Conservation (phyloP, 129 eudicot species). For the Dittrichia graveolens region DNA sequence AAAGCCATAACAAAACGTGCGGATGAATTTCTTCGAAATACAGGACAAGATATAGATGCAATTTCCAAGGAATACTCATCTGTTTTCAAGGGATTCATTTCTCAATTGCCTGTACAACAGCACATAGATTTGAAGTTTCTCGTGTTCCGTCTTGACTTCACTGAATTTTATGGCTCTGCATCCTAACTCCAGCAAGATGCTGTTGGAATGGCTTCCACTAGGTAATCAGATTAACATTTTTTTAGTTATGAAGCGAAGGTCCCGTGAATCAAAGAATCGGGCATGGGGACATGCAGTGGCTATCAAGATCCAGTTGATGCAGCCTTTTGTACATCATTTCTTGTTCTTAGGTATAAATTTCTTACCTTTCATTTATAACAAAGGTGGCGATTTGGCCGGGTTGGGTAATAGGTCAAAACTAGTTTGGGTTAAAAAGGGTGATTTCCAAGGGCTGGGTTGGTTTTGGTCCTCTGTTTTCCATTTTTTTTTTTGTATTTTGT, state of each 20-base stretch:
- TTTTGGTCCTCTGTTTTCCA: not conserved
- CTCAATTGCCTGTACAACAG: conserved; percentile 86
- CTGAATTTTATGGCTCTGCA: conserved; percentile 80
- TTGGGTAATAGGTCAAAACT: not conserved
- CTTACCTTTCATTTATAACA: conserved; percentile 5
- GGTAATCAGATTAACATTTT: conserved; percentile 18
- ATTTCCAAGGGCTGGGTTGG: not conserved
- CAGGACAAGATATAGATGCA: conserved; percentile 73
- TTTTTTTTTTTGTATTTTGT: not conserved
- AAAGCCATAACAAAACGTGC: conserved; percentile 86
- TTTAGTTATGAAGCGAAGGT: conserved; percentile 18
- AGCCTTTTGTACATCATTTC: conserved; percentile 28
- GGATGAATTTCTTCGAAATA: conserved; percentile 67
- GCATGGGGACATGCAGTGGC: conserved; percentile 21
- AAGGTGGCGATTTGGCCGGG: not conserved
- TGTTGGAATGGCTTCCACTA: conserved; percentile 31
- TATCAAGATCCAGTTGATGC: conserved; percentile 28
- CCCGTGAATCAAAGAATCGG: conserved; percentile 12
- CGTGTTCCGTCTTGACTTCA: conserved; percentile 85
- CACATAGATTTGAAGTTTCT: conserved; percentile 93
- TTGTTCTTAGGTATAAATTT: conserved; percentile 44
- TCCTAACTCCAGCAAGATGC: conserved; percentile 39
- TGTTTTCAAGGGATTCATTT: conserved; percentile 77
- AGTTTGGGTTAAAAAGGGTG: not conserved
- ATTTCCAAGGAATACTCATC: conserved; percentile 79